A percentile compares a stretch with the other conserved stretches of the same genome.
Evolutionary conservation across 2,329 filamentous ascomycete species (phyloP).

Genomic region (Pseudopithomyces chartarum): DNA sequence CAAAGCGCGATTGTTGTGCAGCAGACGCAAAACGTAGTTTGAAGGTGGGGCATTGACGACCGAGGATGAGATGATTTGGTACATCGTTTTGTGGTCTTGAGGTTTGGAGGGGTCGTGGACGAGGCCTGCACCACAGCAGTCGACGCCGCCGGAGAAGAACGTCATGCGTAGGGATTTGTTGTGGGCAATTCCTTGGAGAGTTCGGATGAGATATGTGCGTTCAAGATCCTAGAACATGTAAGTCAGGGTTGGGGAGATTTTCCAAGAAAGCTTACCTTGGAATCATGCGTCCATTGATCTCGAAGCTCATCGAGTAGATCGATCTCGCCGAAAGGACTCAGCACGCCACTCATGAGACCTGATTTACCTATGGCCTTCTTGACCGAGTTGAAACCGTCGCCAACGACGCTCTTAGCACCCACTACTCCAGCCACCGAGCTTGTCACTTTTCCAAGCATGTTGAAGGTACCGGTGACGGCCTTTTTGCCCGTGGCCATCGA

Average conservation of each 20-base stretch:
- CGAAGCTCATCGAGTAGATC: constrained; percentile 92
- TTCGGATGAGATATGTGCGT: constrained; percentile 93
- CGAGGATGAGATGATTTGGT: constrained; percentile 91
- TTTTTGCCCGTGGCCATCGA: constrained; percentile 96
- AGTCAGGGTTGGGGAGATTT: constrained; percentile 9
- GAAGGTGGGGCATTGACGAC: constrained; percentile 89
- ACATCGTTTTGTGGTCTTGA: constrained; percentile 98
- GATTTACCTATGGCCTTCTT: constrained; percentile 97
- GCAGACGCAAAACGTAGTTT: constrained; percentile 85
- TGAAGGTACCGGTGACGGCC: constrained; percentile 94
- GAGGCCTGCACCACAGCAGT: constrained; percentile 87
- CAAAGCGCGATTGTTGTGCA: constrained; percentile 92
- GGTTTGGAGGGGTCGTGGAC: constrained; percentile 93
- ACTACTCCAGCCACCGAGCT: constrained; percentile 95
- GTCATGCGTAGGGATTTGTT: constrained; percentile 97
- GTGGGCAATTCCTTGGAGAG: constrained; percentile 90
- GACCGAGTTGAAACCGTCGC: constrained; percentile 89
- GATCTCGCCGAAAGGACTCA: constrained; percentile 95
- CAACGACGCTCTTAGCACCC: constrained; percentile 90
- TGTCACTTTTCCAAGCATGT: constrained; percentile 92
- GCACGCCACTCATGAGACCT: constrained; percentile 91
- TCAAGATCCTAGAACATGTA: constrained; percentile 72
- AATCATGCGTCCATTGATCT: constrained; percentile 98
- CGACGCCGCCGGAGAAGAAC: constrained; percentile 91
- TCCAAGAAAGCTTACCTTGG: constrained; percentile 65